Evolutionary conservation across 139 green algal genomes (phyloP).

Genomic region (Chlorella sp.): DNA sequence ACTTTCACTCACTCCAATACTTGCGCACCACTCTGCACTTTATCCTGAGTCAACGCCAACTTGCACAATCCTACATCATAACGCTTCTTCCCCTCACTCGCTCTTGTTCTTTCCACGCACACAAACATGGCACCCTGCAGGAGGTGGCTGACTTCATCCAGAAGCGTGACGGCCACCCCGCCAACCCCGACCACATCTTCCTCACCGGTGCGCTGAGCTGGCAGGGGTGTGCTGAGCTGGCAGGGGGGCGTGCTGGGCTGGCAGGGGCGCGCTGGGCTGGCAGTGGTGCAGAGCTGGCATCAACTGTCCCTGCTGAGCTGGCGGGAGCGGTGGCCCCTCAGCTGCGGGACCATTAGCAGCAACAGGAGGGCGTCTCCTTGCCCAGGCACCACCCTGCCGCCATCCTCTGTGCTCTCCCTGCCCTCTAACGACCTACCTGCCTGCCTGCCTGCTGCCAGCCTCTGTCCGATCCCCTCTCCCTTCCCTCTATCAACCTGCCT

Average conservation of each 20-base stretch:
- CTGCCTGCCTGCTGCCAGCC: background rate
- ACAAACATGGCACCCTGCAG: background rate
- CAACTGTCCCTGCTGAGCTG: background rate
- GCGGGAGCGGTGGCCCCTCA: too few species aligned
- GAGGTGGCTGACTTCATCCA: conserved; percentile 77
- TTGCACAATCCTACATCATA: too few species aligned
- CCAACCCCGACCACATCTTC: conserved; percentile 73
- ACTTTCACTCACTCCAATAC: too few species aligned
- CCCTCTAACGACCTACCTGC: too few species aligned
- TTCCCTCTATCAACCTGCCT: too few species aligned
- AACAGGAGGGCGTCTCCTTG: background rate
- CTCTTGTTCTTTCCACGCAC: too few species aligned
- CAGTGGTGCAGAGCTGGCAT: background rate
- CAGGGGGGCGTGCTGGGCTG: background rate
- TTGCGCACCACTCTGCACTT: too few species aligned
- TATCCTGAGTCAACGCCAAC: too few species aligned
- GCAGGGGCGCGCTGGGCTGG: background rate
- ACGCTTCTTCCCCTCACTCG: too few species aligned
- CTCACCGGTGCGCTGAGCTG: conserved; percentile 49
- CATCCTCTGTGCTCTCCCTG: background rate
- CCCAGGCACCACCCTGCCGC: background rate
- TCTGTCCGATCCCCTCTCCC: background rate
- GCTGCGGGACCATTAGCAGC: too few species aligned
- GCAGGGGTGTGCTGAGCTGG: background rate
- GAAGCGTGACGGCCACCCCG: conserved; percentile 77